Conservation (phyloP, 2,329 filamentous ascomycete species). For the Microdochium nivale region DNA sequence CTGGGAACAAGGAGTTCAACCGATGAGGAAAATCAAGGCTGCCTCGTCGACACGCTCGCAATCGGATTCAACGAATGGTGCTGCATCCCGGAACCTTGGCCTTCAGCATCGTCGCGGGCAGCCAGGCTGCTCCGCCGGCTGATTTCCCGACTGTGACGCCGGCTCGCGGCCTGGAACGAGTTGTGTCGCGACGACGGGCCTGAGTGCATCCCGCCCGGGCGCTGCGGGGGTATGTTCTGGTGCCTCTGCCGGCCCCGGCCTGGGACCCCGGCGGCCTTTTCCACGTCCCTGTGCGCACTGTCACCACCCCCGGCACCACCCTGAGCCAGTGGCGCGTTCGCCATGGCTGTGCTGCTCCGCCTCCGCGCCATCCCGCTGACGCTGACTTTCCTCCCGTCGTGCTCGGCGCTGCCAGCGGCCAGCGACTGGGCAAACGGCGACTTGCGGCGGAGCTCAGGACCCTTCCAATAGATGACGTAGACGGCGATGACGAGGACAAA, state of each 20-base stretch:
- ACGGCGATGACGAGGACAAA: constrained; percentile 43
- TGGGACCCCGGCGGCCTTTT: neutral
- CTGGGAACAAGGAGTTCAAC: too few relatives aligned
- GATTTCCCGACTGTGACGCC: neutral
- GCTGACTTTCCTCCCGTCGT: constrained; percentile 4
- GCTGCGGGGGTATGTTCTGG: neutral
- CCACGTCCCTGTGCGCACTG: neutral
- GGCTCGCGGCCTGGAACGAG: neutral
- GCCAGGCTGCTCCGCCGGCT: neutral
- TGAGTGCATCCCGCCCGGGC: neutral
- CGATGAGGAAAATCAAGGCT: neutral
- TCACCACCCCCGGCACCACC: too few relatives aligned
- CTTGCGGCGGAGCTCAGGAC: constrained; percentile 38
- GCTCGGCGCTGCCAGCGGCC: constrained; percentile 25
- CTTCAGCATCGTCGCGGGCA: neutral
- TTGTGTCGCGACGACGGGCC: neutral
- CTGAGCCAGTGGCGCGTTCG: neutral
- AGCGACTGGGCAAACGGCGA: constrained; percentile 53
- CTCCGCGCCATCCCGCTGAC: neutral
- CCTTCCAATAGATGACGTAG: constrained; percentile 50
- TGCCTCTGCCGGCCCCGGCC: neutral
- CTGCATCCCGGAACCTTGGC: neutral
- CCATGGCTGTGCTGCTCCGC: neutral
- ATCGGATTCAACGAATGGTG: neutral
- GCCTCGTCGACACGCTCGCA: neutral